Evolutionary conservation across 257 asterid genomes (phyloP).

Genomic region (Handroanthus guayacan): DNA sequence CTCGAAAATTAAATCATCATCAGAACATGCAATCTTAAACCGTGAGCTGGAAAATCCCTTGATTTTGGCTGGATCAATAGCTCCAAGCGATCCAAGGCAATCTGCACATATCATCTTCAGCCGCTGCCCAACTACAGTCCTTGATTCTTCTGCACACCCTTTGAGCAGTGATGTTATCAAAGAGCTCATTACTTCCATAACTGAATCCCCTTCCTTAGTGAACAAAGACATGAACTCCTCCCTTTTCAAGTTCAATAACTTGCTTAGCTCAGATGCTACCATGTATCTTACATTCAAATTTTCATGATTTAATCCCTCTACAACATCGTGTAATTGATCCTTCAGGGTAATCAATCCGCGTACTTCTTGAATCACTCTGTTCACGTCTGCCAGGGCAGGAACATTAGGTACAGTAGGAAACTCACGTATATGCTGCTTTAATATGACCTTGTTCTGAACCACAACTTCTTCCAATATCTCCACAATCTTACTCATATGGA

Average conservation of each 20-base stretch:
- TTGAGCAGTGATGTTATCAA: constrained; percentile 84
- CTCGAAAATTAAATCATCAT: constrained; percentile 94
- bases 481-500: constrained; percentile 68
- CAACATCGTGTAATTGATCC: constrained; percentile 83
- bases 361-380: constrained; percentile 83
- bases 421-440: constrained; percentile 83
- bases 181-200: constrained; percentile 82
- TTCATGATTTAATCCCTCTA: constrained; percentile 90
- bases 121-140: constrained; percentile 88
- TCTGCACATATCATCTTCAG: constrained; percentile 91
- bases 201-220: constrained; percentile 73
- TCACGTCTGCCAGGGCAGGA: constrained; percentile 83
- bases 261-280: constrained; percentile 94
- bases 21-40: constrained; percentile 95
- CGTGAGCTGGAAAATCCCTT: constrained; percentile 72
- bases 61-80: constrained; percentile 96
- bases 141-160: constrained; percentile 98
- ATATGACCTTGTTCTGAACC: constrained; percentile 67
- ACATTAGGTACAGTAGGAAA: constrained; percentile 89
- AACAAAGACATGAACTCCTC: constrained; percentile 72
- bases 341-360: constrained; percentile 77
- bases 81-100: constrained; percentile 97
- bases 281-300: constrained; percentile 92
- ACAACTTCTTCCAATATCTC: constrained; percentile 94
- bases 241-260: constrained; percentile 74